Base-by-base conservation (phyloP, 1,139 yeast genomes). In the Suhomyces atakaporum region DNA sequence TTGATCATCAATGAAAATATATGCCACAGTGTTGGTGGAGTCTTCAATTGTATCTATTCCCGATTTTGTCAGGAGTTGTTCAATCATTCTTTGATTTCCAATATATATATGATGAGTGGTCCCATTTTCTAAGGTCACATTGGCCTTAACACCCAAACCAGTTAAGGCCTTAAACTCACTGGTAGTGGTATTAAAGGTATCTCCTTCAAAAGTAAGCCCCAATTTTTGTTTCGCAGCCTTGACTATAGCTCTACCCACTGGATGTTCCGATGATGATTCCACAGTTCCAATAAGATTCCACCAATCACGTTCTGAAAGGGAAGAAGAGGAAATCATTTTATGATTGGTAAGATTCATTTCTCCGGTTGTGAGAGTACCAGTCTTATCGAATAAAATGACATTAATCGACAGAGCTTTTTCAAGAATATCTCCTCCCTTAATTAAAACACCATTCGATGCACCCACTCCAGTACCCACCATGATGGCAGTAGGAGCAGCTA, bases 381-480 rank as follows among this genome's bases (percentile, higher is more conserved):
- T 94, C 60, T 94, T 94, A 63, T 94, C 98, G 58, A 94, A 90
- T 23, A 94, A 67, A 16, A 92, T 77, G 4, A 81, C 73, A 43
- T 83, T 75, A 25, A 89, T 69, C 12, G 72, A 63, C 50, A 78
- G 77, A 6, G 95, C 84, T 36, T 69, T 74, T 56, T 94, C 98
- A 43, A 94, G 73, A 9, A 86, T 77, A 38, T 85, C 95, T 16
- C 97, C 98, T 33, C 97, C 96, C 61, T 92, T 92, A 51, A 94
- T 85, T 38, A 94, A 69, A 9, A 92, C 85, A 16, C 98, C 98
- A 60, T 88, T 73, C 9, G 77, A 63, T 0, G 98, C 97, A 24
- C 96, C 97, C 19, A 88, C 84, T 16, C 98, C 98, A 2, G 97
- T 90, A 5, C 97, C 98, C 4, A 92, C 98, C 97, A 92, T 90